Percentiles rank a stretch among this genome's conserved stretches.
Conservation (phyloP, 202 grass and related monocot genomes). For the Eragrostis tef region DNA sequence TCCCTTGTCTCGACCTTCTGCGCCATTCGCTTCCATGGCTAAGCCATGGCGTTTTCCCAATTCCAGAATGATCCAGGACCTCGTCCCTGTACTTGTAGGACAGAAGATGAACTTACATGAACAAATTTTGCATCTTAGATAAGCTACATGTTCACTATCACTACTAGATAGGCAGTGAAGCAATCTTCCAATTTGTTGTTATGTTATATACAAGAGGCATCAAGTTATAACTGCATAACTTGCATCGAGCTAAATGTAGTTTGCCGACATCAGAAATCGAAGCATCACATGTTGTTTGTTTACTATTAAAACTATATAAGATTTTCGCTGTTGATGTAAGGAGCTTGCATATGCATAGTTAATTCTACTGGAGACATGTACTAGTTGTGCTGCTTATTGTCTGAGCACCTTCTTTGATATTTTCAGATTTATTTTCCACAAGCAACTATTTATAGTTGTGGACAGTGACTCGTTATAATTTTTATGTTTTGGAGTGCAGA, state of each 20-base stretch:
- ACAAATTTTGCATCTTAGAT: background rate
- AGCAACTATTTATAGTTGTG: slow-evolving; percentile 10
- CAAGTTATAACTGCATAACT: slow-evolving; percentile 13
- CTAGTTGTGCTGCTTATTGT: slow-evolving; percentile 20
- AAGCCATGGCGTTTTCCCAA: background rate
- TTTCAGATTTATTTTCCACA: slow-evolving; percentile 11
- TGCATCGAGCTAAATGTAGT: background rate
- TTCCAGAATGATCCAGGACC: background rate
- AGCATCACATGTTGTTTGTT: slow-evolving; percentile 20
- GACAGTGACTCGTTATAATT: background rate
- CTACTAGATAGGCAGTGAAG: background rate
- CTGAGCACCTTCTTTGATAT: background rate
- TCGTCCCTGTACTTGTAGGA: background rate
- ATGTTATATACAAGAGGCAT: background rate
- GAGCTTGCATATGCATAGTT: background rate
- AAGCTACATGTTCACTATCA: background rate
- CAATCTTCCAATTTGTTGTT: background rate
- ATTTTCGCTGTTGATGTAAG: background rate
- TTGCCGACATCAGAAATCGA: background rate
- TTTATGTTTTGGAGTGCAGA: slow-evolving; percentile 55
- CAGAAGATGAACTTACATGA: background rate
- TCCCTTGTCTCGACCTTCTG: background rate
- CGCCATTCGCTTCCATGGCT: background rate
- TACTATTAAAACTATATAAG: background rate
- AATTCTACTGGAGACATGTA: slow-evolving; percentile 21